A percentile compares a stretch with the other conserved stretches of the same genome.
phyloP scores from a whole-genome alignment of 257 asterid species.

The Verbascum thapsus region DNA sequence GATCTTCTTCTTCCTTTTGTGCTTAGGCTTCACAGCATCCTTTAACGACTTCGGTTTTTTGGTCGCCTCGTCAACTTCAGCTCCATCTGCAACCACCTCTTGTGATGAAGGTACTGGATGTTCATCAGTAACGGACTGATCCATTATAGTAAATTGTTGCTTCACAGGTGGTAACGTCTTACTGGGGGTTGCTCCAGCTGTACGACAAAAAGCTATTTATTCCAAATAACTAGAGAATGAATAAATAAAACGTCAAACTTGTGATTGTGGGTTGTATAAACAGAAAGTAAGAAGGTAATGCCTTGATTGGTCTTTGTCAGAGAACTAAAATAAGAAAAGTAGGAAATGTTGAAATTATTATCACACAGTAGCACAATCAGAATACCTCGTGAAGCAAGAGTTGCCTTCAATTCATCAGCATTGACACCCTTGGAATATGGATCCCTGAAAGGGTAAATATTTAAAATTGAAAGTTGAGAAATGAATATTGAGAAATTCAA shows the following conservation, averaged over 20 bases:
- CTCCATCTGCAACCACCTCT: constrained; percentile 38
- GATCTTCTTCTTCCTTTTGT: constrained; percentile 65
- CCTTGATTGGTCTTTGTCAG: background rate
- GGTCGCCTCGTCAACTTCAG: constrained; percentile 33
- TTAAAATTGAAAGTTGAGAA: constrained; percentile 20
- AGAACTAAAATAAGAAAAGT: background rate
- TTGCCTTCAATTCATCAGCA: constrained; percentile 65
- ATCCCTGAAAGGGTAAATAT: constrained; percentile 55
- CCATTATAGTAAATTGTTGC: constrained; percentile 25
- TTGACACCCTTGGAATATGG: constrained; percentile 65
- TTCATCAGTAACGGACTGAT: constrained; percentile 29
- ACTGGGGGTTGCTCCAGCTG: constrained; percentile 43
- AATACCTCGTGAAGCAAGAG: constrained; percentile 77
- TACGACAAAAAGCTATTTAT: constrained; percentile 28
- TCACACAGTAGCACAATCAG: constrained; percentile 21
- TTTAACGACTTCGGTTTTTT: constrained; percentile 53
- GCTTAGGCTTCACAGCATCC: constrained; percentile 90
- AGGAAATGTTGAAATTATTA: constrained; percentile 8
- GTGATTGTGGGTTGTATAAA: too few relatives aligned
- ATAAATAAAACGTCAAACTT: background rate
- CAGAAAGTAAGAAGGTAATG: background rate
- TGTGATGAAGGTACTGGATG: constrained; percentile 38
- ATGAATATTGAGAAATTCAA: background rate
- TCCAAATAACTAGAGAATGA: background rate
- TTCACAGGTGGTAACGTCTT: constrained; percentile 36